These are phyloP conservation scores for Paratinospora sagittata DNA, from an alignment of 164 flowering plant species.

Conservation along the genomic window DNA sequence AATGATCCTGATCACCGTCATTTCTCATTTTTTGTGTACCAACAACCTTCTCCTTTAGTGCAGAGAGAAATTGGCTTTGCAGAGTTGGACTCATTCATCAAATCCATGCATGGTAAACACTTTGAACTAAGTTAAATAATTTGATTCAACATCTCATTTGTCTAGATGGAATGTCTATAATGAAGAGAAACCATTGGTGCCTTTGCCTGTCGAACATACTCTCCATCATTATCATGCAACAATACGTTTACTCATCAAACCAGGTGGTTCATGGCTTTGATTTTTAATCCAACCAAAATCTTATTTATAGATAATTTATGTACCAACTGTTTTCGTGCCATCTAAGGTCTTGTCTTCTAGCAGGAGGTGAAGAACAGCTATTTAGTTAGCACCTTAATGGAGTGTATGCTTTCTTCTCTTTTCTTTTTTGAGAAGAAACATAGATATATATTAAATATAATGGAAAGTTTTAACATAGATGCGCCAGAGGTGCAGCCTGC, in stretches of 20 bases:
- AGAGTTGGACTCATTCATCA: constrained; percentile 50
- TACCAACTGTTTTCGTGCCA: too few relatives aligned
- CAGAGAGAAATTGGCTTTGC: constrained; percentile 44
- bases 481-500: too few relatives aligned
- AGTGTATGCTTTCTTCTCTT: too few relatives aligned
- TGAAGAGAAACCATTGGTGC: background rate
- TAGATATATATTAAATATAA: too few relatives aligned
- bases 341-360: too few relatives aligned
- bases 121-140: background rate
- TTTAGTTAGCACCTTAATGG: too few relatives aligned
- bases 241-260: background rate
- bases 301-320: too few relatives aligned
- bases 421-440: too few relatives aligned
- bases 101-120: constrained; percentile 68
- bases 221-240: background rate
- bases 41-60: constrained; percentile 43
- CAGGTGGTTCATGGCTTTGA: background rate
- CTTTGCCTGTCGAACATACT: background rate
- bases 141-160: background rate
- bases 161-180: background rate
- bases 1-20: constrained; percentile 64
- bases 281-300: background rate
- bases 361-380: too few relatives aligned
- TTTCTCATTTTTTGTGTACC: constrained; percentile 52
- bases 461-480: too few relatives aligned